Evolutionary conservation across 2,329 filamentous ascomycete genomes (phyloP).

Genomic region (Colletotrichum abscissum): DNA sequence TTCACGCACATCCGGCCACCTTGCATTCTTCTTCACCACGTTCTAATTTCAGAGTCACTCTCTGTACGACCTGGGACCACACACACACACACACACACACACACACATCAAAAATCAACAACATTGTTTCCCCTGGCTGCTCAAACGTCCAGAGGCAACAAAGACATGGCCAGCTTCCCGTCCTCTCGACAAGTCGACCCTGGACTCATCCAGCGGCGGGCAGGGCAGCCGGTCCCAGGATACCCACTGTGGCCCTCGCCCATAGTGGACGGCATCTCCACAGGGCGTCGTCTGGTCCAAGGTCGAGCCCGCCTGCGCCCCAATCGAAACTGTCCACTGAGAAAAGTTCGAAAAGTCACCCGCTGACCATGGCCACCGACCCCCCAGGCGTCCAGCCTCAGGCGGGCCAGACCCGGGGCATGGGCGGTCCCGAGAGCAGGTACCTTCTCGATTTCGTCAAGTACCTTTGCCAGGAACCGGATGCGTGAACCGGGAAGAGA

Average conservation of each 20-base stretch:
- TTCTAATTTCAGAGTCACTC: background rate
- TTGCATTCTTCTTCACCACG: background rate
- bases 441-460: conserved; percentile 22
- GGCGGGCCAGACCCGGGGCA: conserved; percentile 20
- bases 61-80: background rate
- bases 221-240: background rate
- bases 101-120: background rate
- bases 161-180: background rate
- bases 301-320: conserved; percentile 30
- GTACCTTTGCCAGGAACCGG: conserved; percentile 33
- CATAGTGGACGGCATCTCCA: conserved; percentile 25
- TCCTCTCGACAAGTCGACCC: background rate
- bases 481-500: conserved; percentile 27
- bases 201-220: background rate
- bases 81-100: background rate
- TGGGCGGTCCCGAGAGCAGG: conserved; percentile 12
- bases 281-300: conserved; percentile 26
- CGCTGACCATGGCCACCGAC: conserved; percentile 31
- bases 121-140: background rate
- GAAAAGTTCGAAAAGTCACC: conserved; percentile 36
- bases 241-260: conserved; percentile 15
- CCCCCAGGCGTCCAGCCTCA: conserved; percentile 27
- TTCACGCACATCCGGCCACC: conserved; percentile 10
- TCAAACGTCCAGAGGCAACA: background rate
- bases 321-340: conserved; percentile 36